Evolutionary conservation across 768 basidiomycete genomes (phyloP), one percentile per base, ranked within the genome.

Genomic region (Lactarius hengduanensis): DNA sequence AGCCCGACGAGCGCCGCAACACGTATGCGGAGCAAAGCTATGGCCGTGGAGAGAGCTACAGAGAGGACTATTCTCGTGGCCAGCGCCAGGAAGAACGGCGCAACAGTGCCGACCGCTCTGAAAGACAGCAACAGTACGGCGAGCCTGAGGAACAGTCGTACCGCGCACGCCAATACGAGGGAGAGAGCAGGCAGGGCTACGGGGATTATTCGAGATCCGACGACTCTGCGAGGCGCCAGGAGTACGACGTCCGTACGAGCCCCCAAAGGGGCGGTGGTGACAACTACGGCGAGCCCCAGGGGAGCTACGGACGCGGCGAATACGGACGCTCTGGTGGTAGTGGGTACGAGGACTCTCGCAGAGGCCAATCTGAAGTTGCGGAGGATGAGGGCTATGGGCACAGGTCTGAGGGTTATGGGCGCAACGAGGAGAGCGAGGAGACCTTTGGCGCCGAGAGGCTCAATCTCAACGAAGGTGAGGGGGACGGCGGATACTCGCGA

Each of bases 371-470:
- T 43, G 43, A 22, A 58, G 34, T 15, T 26, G 26, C 22, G 22
- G 4, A 43, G 22, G 38, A 40, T 8, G 36, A 13, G 57, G 61
- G 50, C n/a, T 60, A n/a, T 18, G 58, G 67, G 41, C 53, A 11
- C 15, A 41, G 38, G 18, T 54, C 67, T n/a, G 45, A 62, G 16
- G 61, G 26, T 36, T 59, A 63, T 34, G 53, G 59, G 1, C 61
- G 53, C 28, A 54, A 69, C n/a, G 68, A 62, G 34, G 76, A 75
- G 13, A 70, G 73, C 62, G 73, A 78, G 36, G 83, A 85, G 57
- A 85, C 84, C 2, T 85, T 80, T 72, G 83, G 83, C 4, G 82
- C 79, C 8, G 84, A 84, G 70, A 76, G 80, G n/a, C 71, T 84
- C 62, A 81, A 79, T 60, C 74, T 84, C 53, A 71, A 75, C 40